Base-by-base conservation (phyloP, 441 rosid species). In the Pelargonium fulgidum region DNA sequence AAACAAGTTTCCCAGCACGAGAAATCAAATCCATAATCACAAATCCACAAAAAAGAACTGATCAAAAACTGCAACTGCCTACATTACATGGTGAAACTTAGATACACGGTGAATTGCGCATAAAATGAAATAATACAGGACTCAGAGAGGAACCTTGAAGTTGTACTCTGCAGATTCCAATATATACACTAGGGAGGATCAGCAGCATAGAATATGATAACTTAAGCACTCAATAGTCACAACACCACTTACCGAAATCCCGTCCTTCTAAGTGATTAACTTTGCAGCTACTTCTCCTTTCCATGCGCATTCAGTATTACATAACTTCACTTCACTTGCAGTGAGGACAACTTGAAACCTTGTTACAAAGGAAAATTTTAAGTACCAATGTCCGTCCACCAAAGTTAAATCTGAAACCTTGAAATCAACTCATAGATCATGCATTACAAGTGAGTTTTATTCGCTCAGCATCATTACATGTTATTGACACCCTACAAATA, bases 101-200 rank as follows among this genome's bases (percentile, higher is more conserved):
- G 24, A 68, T 29, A 44, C 54, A 14, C 11, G 22, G 13, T 69
- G 9, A 29, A 67, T 75, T 48, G 77, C 19, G 66, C 68, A 64
- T 72, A 72, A 61, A 75, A 79, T 75, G 62, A 76, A 74, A 73
- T 26, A 72, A 69, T 79, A 75, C 76, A 73, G 6, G 75, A 44
- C 58, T 17, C 26, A 20, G 20, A 36, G 69, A 68, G 61, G 61
- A 24, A 48, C 67, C 65, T 44, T 47, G 20, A 58, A 64, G 29
- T 71, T 48, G 22, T 47, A 70, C 68, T 61, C 67, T 22, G 68
- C 64, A 13, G 72, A 67, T 59, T 68, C 69, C 9, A 52, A 54
- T 70, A 71, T 69, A 64, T 78, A 76, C 78, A 76, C 22, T 29
- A 20, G 61, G 58, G 47, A 12, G 50, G n/a, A 54, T 4, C 65